phyloP scores from a whole-genome alignment of 139 green algal species.

The Chlorella ohadii region DNA sequence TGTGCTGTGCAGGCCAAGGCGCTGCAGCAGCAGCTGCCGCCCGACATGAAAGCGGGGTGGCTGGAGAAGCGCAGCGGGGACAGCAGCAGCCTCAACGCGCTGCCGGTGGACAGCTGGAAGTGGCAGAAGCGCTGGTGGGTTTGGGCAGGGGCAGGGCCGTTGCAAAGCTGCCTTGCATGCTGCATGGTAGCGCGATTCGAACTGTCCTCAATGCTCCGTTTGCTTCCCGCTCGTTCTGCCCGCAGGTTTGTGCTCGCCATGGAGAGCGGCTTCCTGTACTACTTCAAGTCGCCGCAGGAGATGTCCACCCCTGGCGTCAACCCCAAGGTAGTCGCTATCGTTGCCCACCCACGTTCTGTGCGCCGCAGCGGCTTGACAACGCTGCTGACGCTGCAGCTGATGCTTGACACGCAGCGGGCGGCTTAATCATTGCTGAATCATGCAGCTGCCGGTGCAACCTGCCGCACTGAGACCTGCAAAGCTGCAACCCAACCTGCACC shows the following conservation, averaged over 20 bases:
- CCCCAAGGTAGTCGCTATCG: slow-evolving; percentile 44
- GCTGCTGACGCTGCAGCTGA: too few relatives aligned
- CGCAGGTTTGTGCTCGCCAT: slow-evolving; percentile 78
- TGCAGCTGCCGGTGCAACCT: too few relatives aligned
- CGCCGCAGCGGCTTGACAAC: too few relatives aligned
- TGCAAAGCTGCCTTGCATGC: background rate
- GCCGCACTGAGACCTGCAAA: slow-evolving; percentile 36
- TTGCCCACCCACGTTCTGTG: background rate
- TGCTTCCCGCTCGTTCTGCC: background rate
- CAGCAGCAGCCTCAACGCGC: slow-evolving; percentile 50
- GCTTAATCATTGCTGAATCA: too few relatives aligned
- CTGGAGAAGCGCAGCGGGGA: slow-evolving; percentile 75
- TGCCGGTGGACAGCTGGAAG: slow-evolving; percentile 58
- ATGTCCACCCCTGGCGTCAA: slow-evolving; percentile 53
- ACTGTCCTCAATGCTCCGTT: background rate
- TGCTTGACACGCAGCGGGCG: too few relatives aligned
- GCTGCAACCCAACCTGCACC: slow-evolving; percentile 23
- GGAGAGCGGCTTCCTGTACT: slow-evolving; percentile 84
- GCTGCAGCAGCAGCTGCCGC: background rate
- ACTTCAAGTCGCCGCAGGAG: slow-evolving; percentile 90
- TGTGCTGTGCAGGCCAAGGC: slow-evolving; percentile 15
- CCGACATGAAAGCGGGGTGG: slow-evolving; percentile 58
- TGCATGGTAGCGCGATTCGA: background rate
- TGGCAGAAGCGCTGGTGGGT: slow-evolving; percentile 46
- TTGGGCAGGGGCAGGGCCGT: background rate